A percentile compares a stretch with the other conserved stretches of the same genome.
phyloP scores from a whole-genome alignment of 2,329 filamentous ascomycete genomes.

The Colletotrichum scovillei region DNA sequence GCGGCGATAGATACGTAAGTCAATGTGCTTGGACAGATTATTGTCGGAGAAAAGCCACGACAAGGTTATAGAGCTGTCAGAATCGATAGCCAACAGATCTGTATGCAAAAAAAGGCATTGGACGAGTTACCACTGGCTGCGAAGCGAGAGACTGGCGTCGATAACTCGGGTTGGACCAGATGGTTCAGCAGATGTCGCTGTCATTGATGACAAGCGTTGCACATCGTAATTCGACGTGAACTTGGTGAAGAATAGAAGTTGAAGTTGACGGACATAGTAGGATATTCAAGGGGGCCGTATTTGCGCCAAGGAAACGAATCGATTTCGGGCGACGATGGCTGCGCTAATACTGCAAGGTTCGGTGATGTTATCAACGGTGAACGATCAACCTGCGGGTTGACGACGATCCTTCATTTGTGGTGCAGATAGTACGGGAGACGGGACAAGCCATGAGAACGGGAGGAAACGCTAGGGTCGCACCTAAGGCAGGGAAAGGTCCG shows the following conservation, averaged over 20 bases:
- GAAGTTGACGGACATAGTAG: neutral
- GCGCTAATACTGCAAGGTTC: slow-evolving; percentile 34
- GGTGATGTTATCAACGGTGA: slow-evolving; percentile 33
- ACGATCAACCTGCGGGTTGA: slow-evolving; percentile 34
- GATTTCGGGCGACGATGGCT: slow-evolving; percentile 23
- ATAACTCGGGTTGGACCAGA: neutral
- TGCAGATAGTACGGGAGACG: slow-evolving; percentile 28
- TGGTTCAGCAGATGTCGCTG: slow-evolving; percentile 13
- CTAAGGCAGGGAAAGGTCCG: neutral
- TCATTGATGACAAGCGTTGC: slow-evolving; percentile 27
- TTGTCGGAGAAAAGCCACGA: neutral
- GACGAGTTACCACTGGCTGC: neutral
- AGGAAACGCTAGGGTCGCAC: slow-evolving; percentile 20
- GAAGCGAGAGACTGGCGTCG: slow-evolving; percentile 12
- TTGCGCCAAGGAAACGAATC: slow-evolving; percentile 11
- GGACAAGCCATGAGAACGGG: slow-evolving; percentile 7
- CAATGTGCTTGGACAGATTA: neutral
- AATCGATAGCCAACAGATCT: slow-evolving; percentile 4
- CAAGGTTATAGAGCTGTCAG: neutral
- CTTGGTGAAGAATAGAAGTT: neutral
- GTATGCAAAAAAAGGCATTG: neutral
- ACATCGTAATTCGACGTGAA: slow-evolving; percentile 12
- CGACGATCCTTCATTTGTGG: slow-evolving; percentile 34
- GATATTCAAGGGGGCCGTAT: neutral
- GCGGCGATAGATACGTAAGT: neutral